Evolutionary conservation across 768 basidiomycete genomes (phyloP), one percentile per base, ranked within the genome.

Genomic region (Tulasnella calospora): DNA sequence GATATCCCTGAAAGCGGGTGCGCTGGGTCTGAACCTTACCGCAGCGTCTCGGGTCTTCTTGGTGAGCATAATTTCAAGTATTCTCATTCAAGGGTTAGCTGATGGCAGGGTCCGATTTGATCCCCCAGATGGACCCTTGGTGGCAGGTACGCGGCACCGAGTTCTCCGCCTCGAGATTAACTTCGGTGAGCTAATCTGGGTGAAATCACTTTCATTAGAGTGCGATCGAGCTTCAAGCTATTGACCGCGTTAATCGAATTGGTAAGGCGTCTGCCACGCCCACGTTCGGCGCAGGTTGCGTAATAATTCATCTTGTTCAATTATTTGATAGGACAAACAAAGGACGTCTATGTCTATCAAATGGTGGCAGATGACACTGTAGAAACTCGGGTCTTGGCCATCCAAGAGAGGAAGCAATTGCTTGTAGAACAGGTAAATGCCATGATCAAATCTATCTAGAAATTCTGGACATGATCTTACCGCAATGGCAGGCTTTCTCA

Each of bases 331-430:
- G 95, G 95, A 19, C 95, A 96, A 83, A 92, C 84, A 80, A 94
- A 92, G 83, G 86, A 88, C 0, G 94, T 96, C 41, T 91, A 92
- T 80, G 94, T 96, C 27, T 96, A 95, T 82, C 95, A 96, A 81
- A 85, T 96, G 71, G 94, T 96, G 76, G 94, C 95, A 0, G 94
- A 95, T 81, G 88, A 95, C 81, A 96, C 95, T 0, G 91, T 96
- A 0, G 95, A 96, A 84, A 88, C 92, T 17, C 95, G 93, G 84
- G 94, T 92, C 61, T 87, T 96, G 67, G 94, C 93, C 35, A 96
- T 96, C 79, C 95, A 96, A 83, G 92, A 93, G 79, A 88, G 88
- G 82, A 96, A 96, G 86, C 95, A 94, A 85, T 85, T 85, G 41
- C 83, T 96, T 57, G 90, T 96, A 77, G 87, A 92, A 82, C 89